Conservation (phyloP, 192 early-diverging fungal species). For the Gonapodya prolifera region DNA sequence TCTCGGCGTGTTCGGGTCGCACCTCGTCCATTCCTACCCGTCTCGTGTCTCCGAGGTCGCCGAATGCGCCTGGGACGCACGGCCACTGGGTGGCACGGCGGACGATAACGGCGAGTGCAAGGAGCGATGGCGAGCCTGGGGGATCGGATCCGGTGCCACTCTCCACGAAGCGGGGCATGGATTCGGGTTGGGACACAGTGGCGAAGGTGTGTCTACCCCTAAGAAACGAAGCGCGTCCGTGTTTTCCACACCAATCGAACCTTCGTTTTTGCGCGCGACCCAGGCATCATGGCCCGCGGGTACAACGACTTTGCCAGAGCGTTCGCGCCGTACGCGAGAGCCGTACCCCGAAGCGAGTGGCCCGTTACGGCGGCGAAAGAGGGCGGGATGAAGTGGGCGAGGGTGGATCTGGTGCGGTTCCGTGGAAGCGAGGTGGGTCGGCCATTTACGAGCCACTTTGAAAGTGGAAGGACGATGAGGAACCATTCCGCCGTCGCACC, state of each 20-base stretch:
- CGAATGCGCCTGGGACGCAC: conserved; percentile 36
- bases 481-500: no score
- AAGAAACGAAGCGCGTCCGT: conserved; percentile 7
- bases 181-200: conserved; percentile 41
- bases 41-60: conserved; percentile 42
- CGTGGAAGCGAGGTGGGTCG: conserved; percentile 10
- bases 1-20: conserved; percentile 58
- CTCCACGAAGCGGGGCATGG: conserved; percentile 60
- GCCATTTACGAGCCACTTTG: no score
- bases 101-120: conserved; percentile 49
- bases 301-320: conserved; percentile 54
- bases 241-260: background rate
- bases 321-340: conserved; percentile 17
- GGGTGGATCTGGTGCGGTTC: conserved; percentile 41
- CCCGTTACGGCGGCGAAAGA: conserved; percentile 38
- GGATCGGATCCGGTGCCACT: conserved; percentile 60
- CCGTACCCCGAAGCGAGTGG: background rate
- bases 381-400: conserved; percentile 53
- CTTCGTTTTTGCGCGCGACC: background rate
- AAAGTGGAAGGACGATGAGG: no score
- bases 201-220: conserved; percentile 14
- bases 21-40: conserved; percentile 51
- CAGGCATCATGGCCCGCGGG: conserved; percentile 47
- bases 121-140: conserved; percentile 45
- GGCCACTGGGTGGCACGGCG: conserved; percentile 36